Conservation (phyloP, 306 rosid genomes). For the Casuarina cunninghamiana region DNA sequence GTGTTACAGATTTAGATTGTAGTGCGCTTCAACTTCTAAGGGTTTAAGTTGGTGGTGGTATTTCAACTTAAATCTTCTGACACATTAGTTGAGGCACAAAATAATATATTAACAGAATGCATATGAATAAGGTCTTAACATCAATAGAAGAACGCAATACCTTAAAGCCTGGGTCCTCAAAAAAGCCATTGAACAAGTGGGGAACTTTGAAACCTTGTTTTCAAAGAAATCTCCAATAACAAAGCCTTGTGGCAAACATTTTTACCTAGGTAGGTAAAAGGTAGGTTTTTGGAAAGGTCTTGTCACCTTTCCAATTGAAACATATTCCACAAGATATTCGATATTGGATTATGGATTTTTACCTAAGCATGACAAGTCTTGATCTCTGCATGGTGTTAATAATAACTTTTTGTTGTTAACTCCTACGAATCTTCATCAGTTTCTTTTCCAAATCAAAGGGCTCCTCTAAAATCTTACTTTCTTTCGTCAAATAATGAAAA, state of each 20-base stretch:
- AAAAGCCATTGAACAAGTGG: background rate
- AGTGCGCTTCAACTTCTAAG: too few relatives aligned
- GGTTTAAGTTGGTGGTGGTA: too few relatives aligned
- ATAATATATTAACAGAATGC: too few relatives aligned
- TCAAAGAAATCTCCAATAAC: background rate
- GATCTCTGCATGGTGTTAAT: too few relatives aligned
- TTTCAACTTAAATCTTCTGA: too few relatives aligned
- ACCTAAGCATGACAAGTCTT: constrained; percentile 18
- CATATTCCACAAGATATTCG: background rate
- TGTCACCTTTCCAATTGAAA: background rate
- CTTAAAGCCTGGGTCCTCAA: background rate
- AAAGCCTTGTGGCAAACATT: background rate
- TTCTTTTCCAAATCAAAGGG: too few relatives aligned
- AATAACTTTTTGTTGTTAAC: too few relatives aligned
- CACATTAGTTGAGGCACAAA: too few relatives aligned
- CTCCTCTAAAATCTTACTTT: too few relatives aligned
- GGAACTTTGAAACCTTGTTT: background rate
- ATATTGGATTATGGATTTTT: background rate
- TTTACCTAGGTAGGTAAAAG: background rate
- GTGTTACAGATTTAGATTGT: too few relatives aligned
- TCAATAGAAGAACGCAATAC: background rate
- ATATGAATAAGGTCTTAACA: background rate
- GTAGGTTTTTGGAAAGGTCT: background rate
- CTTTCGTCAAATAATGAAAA: too few relatives aligned
- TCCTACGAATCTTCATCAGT: too few relatives aligned